Base-by-base conservation (phyloP, 106 monocot species). In the Acorus gramineus region DNA sequence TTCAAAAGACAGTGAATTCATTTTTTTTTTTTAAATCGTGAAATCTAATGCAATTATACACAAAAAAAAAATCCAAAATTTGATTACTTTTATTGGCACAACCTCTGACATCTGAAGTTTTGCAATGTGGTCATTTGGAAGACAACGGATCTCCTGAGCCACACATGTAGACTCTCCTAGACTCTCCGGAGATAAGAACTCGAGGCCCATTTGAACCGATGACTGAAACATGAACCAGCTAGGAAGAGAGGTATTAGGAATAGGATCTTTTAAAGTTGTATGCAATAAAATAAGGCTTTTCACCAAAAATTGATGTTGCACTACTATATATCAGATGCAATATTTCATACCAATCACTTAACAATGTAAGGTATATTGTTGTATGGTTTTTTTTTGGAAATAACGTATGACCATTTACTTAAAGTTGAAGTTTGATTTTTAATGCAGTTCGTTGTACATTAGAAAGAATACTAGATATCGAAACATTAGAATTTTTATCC, bases 21-120 rank as follows among this genome's bases (percentile, higher is more conserved):
- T 4, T 57, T n/a, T 44, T 11, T 58, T 7, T 11, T 44, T 61
- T 62, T 49, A 66, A 62, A 63, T 66, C 28, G 47, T 7, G 5
- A 7, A 66, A 4, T 52, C 8, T 57, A 10, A 12, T 69, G 2
- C n/a, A 10, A 53, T 14, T 13, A 13, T 8, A 44, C n/a, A 48
- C 49, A 57, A 10, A 42, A 49, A 14, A 59, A 50, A 5, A n/a
- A 44, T 14, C 8, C 11, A 55, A 11, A 0, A 10, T 4, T 4
- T 56, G 13, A 44, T 3, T 44, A 50, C 5, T 28, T 50, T 9
- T 42, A 43, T 11, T 44, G 13, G 28, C 12, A 60, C 28, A 52
- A 96, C 95, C 90, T 96, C 95, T 50, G 83, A 68, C 82, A 91
- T 85, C 73, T 85, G 85, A 44, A 90, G 78, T 70, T 96, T 96